A percentile compares a stretch with the other conserved stretches of the same genome.
These are phyloP conservation scores for Colletotrichum costaricense DNA, from an alignment of 2,329 filamentous ascomycete genomes.

Conservation along the genomic window DNA sequence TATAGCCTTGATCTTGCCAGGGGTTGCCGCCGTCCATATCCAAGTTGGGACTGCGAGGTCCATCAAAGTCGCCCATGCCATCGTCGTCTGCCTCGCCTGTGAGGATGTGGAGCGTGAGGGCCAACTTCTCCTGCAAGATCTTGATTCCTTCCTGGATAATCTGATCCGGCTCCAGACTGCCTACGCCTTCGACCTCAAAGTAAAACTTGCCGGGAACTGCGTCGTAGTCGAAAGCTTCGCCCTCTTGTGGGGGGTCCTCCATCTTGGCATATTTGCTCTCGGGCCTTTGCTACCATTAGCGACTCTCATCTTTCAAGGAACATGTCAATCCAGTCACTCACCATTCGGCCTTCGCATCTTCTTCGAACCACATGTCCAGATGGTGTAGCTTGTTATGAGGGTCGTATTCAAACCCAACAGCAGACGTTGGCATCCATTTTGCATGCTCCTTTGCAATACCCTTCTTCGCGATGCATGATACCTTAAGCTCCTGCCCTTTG, in stretches of 20 bases:
- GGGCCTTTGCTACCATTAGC: slow-evolving; percentile 67
- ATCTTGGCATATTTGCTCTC: slow-evolving; percentile 82
- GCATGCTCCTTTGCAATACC: slow-evolving; percentile 99
- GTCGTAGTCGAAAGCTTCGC: slow-evolving; percentile 91
- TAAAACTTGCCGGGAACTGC: slow-evolving; percentile 89
- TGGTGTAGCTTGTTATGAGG: slow-evolving; percentile 96
- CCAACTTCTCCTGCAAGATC: slow-evolving; percentile 90
- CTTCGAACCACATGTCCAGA: slow-evolving; percentile 94
- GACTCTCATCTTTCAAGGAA: neutral
- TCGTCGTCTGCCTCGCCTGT: slow-evolving; percentile 65
- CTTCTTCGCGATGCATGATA: slow-evolving; percentile 96
- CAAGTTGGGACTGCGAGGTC: slow-evolving; percentile 73
- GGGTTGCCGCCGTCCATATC: slow-evolving; percentile 68
- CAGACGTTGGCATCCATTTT: slow-evolving; percentile 94
- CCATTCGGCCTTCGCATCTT: slow-evolving; percentile 86
- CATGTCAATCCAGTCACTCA: slow-evolving; percentile 56
- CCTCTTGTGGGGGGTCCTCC: slow-evolving; percentile 83
- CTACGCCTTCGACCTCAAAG: slow-evolving; percentile 90
- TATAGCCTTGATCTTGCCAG: slow-evolving; percentile 74
- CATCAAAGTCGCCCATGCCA: slow-evolving; percentile 70
- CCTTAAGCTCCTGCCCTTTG: slow-evolving; percentile 87
- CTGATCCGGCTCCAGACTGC: slow-evolving; percentile 87
- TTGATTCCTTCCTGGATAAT: slow-evolving; percentile 92
- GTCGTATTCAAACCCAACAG: slow-evolving; percentile 97
- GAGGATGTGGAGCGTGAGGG: slow-evolving; percentile 76